Conservation (phyloP, 768 basidiomycete species). For the Stropharia rugosoannulata region DNA sequence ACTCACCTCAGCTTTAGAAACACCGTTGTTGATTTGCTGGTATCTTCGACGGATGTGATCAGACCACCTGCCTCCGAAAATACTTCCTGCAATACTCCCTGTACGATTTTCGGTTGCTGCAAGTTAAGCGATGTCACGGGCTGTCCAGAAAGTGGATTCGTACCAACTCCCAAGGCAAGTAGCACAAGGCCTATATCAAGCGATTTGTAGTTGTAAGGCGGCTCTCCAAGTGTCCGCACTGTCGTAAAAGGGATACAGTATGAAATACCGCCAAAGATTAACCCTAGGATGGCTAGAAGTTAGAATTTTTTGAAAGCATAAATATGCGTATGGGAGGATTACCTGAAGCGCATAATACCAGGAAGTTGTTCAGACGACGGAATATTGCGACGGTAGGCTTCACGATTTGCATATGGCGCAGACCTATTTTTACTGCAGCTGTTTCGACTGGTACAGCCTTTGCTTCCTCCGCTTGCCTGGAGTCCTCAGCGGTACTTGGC, state of each 20-base stretch:
- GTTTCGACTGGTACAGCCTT: conserved; percentile 7
- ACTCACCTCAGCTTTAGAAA: conserved; percentile 58
- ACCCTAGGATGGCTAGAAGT: neutral
- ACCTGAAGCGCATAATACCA: conserved; percentile 65
- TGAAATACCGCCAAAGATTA: conserved; percentile 6
- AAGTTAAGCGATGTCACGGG: neutral
- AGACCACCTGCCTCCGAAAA: conserved; percentile 39
- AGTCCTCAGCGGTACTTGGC: neutral
- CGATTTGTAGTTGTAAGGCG: conserved; percentile 59
- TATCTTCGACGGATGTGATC: conserved; percentile 34
- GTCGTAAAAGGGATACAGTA: conserved; percentile 6
- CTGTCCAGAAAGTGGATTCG: neutral
- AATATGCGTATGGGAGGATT: neutral
- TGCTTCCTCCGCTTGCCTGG: neutral
- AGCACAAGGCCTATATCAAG: conserved; percentile 71
- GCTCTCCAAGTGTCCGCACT: conserved; percentile 1
- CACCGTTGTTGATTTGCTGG: conserved; percentile 33
- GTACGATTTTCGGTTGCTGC: neutral
- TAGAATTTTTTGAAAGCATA: neutral
- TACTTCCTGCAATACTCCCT: conserved; percentile 37
- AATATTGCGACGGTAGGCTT: conserved; percentile 57
- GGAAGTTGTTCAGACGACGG: conserved; percentile 63
- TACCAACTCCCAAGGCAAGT: conserved; percentile 55
- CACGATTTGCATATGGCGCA: conserved; percentile 73
- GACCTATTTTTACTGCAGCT: conserved; percentile 44